A percentile compares a stretch with the other conserved stretches of the same genome.
Evolutionary conservation across 805 yeast species (phyloP).

Genomic region (Clavispora carvajalis): DNA sequence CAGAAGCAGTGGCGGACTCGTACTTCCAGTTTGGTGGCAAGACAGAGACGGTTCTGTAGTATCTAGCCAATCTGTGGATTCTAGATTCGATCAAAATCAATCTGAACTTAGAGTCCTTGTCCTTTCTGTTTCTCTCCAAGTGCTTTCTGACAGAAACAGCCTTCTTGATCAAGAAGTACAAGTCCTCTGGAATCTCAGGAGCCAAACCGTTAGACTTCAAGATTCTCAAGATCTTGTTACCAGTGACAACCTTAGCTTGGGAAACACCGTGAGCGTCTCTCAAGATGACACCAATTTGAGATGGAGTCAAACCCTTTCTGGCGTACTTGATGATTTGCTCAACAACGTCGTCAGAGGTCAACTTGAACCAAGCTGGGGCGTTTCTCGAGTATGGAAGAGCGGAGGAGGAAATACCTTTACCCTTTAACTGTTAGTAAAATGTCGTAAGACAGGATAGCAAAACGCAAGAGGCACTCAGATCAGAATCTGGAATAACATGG

Average conservation of each 20-base stretch:
- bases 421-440: slow-evolving; percentile 43
- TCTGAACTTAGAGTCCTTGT: slow-evolving; percentile 99
- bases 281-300: slow-evolving; percentile 98
- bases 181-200: slow-evolving; percentile 99
- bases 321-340: slow-evolving; percentile 99
- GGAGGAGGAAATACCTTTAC: slow-evolving; percentile 99
- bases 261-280: slow-evolving; percentile 99
- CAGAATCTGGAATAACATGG: not conserved
- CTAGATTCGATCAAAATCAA: slow-evolving; percentile 99
- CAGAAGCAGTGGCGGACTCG: slow-evolving; percentile 99
- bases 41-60: slow-evolving; percentile 99
- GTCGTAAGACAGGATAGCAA: not conserved
- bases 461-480: not conserved
- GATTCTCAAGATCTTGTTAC: slow-evolving; percentile 99
- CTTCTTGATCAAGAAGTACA: slow-evolving; percentile 98
- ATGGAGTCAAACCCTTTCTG: slow-evolving; percentile 99
- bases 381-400: slow-evolving; percentile 99
- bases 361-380: slow-evolving; percentile 99
- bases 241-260: slow-evolving; percentile 95
- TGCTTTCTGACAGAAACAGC: slow-evolving; percentile 99
- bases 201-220: slow-evolving; percentile 99
- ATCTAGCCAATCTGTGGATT: slow-evolving; percentile 99
- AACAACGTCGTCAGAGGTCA: slow-evolving; percentile 88
- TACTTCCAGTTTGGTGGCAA: slow-evolving; percentile 99
- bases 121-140: slow-evolving; percentile 99